These are phyloP conservation scores for Candida odintsovae DNA, from an alignment of 805 yeast genomes.

Conservation along the genomic window DNA sequence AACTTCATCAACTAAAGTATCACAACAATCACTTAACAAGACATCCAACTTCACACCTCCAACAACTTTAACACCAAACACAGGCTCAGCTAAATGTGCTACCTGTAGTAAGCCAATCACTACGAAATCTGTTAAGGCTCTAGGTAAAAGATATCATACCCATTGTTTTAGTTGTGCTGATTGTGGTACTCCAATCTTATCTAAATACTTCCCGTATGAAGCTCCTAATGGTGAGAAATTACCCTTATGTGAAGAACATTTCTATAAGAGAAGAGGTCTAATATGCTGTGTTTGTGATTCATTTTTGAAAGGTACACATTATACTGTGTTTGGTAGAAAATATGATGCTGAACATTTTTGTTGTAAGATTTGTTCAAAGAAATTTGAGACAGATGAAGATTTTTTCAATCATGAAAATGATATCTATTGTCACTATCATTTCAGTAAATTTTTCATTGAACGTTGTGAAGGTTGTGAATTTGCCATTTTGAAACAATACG, in stretches of 20 bases:
- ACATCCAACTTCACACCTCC: slow-evolving; percentile 7
- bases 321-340: slow-evolving; percentile 86
- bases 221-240: slow-evolving; percentile 37
- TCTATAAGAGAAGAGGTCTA: slow-evolving; percentile 76
- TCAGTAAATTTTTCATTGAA: slow-evolving; percentile 77
- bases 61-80: neutral
- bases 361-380: slow-evolving; percentile 79
- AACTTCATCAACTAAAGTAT: slow-evolving; percentile 8
- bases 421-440: slow-evolving; percentile 89
- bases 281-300: slow-evolving; percentile 83
- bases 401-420: slow-evolving; percentile 82
- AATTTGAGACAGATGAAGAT: slow-evolving; percentile 87
- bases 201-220: slow-evolving; percentile 85
- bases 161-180: slow-evolving; percentile 84
- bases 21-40: slow-evolving; percentile 1
- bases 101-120: slow-evolving; percentile 47
- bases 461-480: slow-evolving; percentile 91
- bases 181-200: slow-evolving; percentile 75
- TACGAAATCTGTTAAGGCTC: slow-evolving; percentile 83
- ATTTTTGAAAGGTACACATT: slow-evolving; percentile 87
- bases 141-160: slow-evolving; percentile 74
- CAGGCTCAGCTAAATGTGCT: slow-evolving; percentile 32
- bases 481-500: slow-evolving; percentile 90
- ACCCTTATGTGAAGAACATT: slow-evolving; percentile 86
- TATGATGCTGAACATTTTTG: slow-evolving; percentile 95